Base-by-base conservation (phyloP, 352 stramenopile genomes). In the Hyphochytrium catenoides region DNA sequence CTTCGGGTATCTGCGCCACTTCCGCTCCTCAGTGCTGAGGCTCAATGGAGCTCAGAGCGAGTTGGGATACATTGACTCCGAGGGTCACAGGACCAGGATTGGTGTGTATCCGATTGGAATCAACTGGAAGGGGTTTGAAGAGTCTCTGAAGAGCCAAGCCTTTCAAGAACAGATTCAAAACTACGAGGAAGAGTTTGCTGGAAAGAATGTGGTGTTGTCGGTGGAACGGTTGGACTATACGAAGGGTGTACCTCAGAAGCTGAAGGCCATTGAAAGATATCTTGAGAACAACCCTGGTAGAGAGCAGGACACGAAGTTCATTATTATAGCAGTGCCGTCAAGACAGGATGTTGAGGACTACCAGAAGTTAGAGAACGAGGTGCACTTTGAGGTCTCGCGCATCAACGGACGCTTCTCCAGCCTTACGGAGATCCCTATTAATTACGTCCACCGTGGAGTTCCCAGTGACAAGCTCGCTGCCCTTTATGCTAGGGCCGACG, bases 271-370 rank as follows among this genome's bases (percentile, higher is more conserved):
- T 51, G 73, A 88, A 40, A 53, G 74, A 2, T 84, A 83, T 43
- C 44, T 88, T 1, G 57, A 60, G 9, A 51, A 60, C 39, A 71
- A 82, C 36, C 70, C 73, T 0, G 62, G 94, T 39, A 84, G 72
- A 45, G 62, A 73, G 14, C 77, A 81, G 11, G 86, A 86, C 47
- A 75, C 93, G 34, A 71, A 89, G 19, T 44, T 95, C 4, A 72
- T 95, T 29, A 79, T 94, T 54, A 87, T 95, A 28, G 85, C 66
- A 11, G 87, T 95, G 24, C 84, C 78, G 11, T 81, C 63, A 3
- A 61, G 73, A 7, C 72, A 55, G 5, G 65, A 72, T 18, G 68
- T 87, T 11, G 41, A 68, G 18, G 73, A 87, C 51, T 87, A 87
- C 39, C 66, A 79, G 37, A 56, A 73, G 33, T 39, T 87, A 33